phyloP scores from a whole-genome alignment of 225 moss, liverwort and hornwort genomes.

The Pseudoscleropodium purum region DNA sequence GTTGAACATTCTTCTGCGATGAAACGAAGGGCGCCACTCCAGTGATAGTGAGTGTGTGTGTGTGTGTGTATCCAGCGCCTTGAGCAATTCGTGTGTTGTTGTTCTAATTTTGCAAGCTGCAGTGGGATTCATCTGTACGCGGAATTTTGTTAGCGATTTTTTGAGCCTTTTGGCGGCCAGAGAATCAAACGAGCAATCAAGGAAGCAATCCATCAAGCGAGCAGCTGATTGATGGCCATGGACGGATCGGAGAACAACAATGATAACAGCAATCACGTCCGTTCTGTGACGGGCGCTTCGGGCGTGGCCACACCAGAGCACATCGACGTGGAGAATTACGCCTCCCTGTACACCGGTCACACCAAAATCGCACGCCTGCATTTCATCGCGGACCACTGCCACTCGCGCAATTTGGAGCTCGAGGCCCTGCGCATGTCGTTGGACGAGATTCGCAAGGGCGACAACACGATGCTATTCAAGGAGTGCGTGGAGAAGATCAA shows the following conservation, averaged over 20 bases:
- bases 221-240: constrained; percentile 21
- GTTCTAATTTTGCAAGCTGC: not conserved
- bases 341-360: constrained; percentile 81
- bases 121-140: not conserved
- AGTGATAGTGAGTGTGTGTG: not conserved
- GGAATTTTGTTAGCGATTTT: no score
- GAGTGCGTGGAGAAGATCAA: constrained; percentile 87
- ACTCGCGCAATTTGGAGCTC: constrained; percentile 72
- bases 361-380: constrained; percentile 87
- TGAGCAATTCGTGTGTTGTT: not conserved
- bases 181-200: not conserved
- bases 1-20: not conserved
- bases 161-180: not conserved
- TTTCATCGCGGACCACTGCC: constrained; percentile 87
- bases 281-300: not conserved
- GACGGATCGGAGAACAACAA: constrained; percentile 28
- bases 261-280: constrained; percentile 9
- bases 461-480: constrained; percentile 72
- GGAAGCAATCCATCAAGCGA: not conserved
- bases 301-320: constrained; percentile 55
- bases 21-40: not conserved
- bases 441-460: constrained; percentile 95
- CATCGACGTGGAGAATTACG: constrained; percentile 96
- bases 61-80: no score
- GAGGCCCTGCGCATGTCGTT: constrained; percentile 91